These are phyloP conservation scores for Beta vulgaris DNA, from an alignment of 148 eudicot species.

Conservation along the genomic window DNA sequence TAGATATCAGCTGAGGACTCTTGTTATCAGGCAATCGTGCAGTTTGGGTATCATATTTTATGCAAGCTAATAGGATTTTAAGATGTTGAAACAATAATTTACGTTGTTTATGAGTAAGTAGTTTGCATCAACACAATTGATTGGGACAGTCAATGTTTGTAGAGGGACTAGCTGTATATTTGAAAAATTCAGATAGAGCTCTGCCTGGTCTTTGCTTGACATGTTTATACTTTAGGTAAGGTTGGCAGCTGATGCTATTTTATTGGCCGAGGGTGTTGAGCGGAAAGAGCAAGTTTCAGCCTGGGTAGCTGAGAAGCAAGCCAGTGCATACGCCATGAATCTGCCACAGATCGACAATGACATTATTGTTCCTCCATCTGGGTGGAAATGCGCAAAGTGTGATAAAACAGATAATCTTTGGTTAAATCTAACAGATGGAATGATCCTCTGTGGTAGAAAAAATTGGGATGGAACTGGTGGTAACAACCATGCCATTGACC, in stretches of 20 bases:
- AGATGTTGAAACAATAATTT: neutral
- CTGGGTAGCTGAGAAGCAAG: constrained; percentile 87
- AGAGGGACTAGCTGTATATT: neutral
- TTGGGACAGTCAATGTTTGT: neutral
- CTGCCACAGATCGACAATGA: constrained; percentile 75
- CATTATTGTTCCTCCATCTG: constrained; percentile 71
- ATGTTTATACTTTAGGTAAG: constrained; percentile 59
- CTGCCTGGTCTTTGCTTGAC: constrained; percentile 13
- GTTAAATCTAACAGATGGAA: constrained; percentile 91
- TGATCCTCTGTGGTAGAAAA: constrained; percentile 89
- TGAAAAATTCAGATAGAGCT: neutral
- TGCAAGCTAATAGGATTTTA: neutral
- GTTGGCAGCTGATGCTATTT: constrained; percentile 80
- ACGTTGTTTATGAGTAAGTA: neutral
- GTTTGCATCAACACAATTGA: constrained; percentile 1
- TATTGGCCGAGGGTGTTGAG: constrained; percentile 82
- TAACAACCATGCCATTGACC: constrained; percentile 90
- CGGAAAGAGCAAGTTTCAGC: constrained; percentile 86
- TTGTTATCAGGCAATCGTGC: neutral
- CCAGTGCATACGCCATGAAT: constrained; percentile 66
- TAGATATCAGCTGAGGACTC: neutral
- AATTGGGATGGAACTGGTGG: constrained; percentile 98
- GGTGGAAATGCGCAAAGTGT: constrained; percentile 94
- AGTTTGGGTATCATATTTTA: neutral
- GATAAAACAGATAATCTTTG: constrained; percentile 94